Evolutionary conservation across 352 stramenopile species (phyloP), one percentile per base, ranked within the genome.

Genomic region (Phytophthora litchii): DNA sequence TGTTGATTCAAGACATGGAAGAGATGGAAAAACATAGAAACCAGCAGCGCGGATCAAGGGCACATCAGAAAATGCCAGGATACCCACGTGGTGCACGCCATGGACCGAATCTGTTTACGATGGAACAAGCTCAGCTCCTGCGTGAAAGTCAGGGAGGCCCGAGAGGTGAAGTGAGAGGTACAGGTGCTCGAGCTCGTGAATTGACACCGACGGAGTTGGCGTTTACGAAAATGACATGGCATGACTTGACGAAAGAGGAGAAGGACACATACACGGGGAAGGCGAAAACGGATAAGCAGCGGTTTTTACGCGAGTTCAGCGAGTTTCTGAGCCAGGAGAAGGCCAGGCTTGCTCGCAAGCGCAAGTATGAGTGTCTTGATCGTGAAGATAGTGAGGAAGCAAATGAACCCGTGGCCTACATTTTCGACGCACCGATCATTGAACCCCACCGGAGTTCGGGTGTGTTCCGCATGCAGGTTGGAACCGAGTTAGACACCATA

Each of bases 401-500:
- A 1, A 50, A 56, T 1, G 83, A 92, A 20, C 80, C 81, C 1
- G 77, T 92, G 0, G 83, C 77, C 13, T 94, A 92, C 51, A 68
- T 94, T 38, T 91, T 94, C 52, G 77, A 91, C 14, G 77, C 88
- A 13, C 79, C 78, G 3, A 94, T 94, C 43, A 70, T 81, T 0
- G 77, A 91, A 67, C 83, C 81, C 10, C 70, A 79, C 31, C 60
- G 64, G 12, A 70, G 70, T 31, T 58, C 49, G 3, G 70, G 81
- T 3, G 63, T 72, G 4, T 94, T 92, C 48, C 70, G 72, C 27
- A 94, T 94, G 85, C 66, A 78, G 12, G 88, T 94, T 27, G 79
- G 77, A 13, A 68, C 76, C 2, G 63, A 76, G 11, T 44, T 46
- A 1, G 48, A 74, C 48, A 41, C 27, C 1, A 35, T 32, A 20